Base-by-base conservation (phyloP, 2,329 filamentous ascomycete species). In the Paracoccidioides brasiliensis region DNA sequence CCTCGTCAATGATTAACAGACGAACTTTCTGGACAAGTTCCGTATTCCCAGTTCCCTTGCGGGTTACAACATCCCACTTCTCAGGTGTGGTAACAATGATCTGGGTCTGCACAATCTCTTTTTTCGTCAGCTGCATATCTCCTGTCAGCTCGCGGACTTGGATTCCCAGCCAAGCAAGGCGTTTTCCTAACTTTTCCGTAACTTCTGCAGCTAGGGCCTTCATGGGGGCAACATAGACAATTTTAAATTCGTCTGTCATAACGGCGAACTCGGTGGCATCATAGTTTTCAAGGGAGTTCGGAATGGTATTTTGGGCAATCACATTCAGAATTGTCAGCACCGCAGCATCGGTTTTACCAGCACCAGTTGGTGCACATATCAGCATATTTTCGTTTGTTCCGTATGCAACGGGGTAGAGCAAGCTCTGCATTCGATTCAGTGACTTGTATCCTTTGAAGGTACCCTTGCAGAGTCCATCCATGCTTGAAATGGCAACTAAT, bases 141-240 rank as follows among this genome's bases (percentile, higher is more conserved):
- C 93, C 93, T 50, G 93, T 98, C 69, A 95, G 84, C 71, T 98
- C 93, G 59, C 93, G 86, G 61, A 89, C 91, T 67, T 88, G 84
- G 64, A 98, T 83, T 6, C 90, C 91, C 5, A 98, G 80, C 94
- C 94, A 98, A 2, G 88, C 86, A 3, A 98, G 80, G 32, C 91
- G 84, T 69, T 89, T 95, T 49, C 90, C 87, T 3, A 98, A 77
- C 73, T 98, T 98, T 40, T 90, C 88, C 0, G 93, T 97, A 43
- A 98, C 86, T 72, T 98, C 93, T 6, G 94, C 93, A 4, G 94
- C 94, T 15, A 98, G 77, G 0, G 93, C 94, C 71, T 98, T 98
- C 94, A 98, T 98, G 0, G 93, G 94, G 0, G 94, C 93, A 43
- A 98, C 93, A 64, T 98, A 98, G 56, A 98, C 90, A 63, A 98